These are phyloP conservation scores for Xanthoceras sorbifolium DNA, from an alignment of 345 rosid species.

Conservation along the genomic window DNA sequence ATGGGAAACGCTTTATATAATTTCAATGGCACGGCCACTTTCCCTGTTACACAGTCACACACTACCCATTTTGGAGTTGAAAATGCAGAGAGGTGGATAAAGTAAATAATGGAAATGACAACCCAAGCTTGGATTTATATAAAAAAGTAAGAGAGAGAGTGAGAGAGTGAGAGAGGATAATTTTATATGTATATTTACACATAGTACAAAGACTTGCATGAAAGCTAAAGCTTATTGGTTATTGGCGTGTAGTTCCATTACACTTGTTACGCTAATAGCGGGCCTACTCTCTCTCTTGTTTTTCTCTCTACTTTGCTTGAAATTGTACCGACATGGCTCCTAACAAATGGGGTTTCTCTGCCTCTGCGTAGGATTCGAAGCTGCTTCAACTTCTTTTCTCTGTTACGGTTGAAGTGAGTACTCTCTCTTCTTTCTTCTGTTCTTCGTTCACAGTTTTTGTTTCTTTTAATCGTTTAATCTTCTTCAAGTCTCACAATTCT, in stretches of 20 bases:
- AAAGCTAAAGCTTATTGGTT: conserved; percentile 63
- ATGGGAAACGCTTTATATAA: neutral
- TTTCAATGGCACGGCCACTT: neutral
- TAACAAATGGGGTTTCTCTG: conserved; percentile 55
- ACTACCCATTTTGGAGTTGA: neutral
- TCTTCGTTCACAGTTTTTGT: neutral
- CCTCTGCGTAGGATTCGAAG: conserved; percentile 36
- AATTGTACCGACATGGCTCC: conserved; percentile 76
- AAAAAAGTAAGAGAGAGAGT: neutral
- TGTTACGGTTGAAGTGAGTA: conserved; percentile 28
- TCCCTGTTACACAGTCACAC: neutral
- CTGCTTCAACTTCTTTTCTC: conserved; percentile 23
- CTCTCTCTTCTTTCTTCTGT: conserved; percentile 5
- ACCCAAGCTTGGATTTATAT: neutral
- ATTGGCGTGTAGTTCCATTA: conserved; percentile 45
- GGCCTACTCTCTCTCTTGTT: conserved; percentile 16
- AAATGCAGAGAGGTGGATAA: neutral
- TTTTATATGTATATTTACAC: neutral
- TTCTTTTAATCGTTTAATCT: too few species aligned
- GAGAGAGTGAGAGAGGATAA: too few species aligned
- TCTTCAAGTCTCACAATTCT: neutral
- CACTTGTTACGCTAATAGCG: conserved; percentile 49
- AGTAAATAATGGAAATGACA: conserved; percentile 9
- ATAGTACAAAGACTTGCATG: conserved; percentile 44
- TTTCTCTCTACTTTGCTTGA: conserved; percentile 44